These are phyloP conservation scores for Juglanconis juglandina DNA, from an alignment of 2,329 filamentous ascomycete genomes.

Conservation along the genomic window DNA sequence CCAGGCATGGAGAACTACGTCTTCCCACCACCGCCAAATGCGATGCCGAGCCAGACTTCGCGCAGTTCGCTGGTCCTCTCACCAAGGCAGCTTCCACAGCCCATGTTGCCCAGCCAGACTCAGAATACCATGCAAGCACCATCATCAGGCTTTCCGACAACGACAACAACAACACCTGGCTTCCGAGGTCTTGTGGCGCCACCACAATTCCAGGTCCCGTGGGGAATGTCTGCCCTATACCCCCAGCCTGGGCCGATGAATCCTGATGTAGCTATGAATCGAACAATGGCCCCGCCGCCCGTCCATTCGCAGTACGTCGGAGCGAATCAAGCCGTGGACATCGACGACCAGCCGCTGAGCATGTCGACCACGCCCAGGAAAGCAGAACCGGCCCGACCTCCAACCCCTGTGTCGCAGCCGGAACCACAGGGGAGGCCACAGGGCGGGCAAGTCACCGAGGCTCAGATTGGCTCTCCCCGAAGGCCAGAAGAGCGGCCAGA, in stretches of 20 bases:
- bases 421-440: background rate
- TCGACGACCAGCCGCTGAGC: background rate
- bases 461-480: background rate
- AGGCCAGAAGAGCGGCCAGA: background rate
- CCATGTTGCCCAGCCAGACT: background rate
- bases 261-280: background rate
- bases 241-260: constrained; percentile 1
- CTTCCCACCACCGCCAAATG: constrained; percentile 12
- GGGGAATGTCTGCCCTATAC: constrained; percentile 8
- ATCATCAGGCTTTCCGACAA: background rate
- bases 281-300: background rate
- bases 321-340: background rate
- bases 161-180: background rate
- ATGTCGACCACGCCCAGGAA: background rate
- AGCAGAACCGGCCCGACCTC: background rate
- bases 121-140: background rate
- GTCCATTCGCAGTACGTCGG: background rate
- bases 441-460: background rate
- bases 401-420: background rate
- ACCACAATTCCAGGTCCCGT: background rate
- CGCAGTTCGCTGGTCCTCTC: constrained; percentile 18
- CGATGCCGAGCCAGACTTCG: background rate
- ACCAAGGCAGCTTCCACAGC: constrained; percentile 18
- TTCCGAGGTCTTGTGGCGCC: background rate
- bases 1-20: constrained; percentile 18